Evolutionary conservation across 306 rosid genomes (phyloP).

Genomic region (Quercus engelmannii): DNA sequence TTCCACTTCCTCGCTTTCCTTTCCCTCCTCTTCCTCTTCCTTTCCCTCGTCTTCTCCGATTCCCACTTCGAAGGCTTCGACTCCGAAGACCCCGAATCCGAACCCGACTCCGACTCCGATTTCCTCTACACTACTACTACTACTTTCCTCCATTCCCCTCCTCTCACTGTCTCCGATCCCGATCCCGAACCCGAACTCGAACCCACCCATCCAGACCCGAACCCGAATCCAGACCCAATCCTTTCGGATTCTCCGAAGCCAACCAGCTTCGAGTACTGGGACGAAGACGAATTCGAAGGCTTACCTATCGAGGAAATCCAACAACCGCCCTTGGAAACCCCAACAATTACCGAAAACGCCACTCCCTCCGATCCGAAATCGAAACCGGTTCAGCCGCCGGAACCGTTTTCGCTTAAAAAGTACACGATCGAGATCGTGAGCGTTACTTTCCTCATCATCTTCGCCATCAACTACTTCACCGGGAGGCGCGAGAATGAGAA

Average conservation of each 20-base stretch:
- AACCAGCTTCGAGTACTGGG: constrained; percentile 74
- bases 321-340: constrained; percentile 10
- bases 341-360: constrained; percentile 21
- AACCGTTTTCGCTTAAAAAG: constrained; percentile 18
- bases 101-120: constrained; percentile 52
- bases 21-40: constrained; percentile 20
- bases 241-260: constrained; percentile 49
- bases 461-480: constrained; percentile 68
- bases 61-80: constrained; percentile 94
- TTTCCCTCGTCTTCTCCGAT: constrained; percentile 35
- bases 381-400: constrained; percentile 18
- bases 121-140: constrained; percentile 28
- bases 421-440: constrained; percentile 66
- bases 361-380: constrained; percentile 22
- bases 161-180: constrained; percentile 45
- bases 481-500: constrained; percentile 89
- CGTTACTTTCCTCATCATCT: constrained; percentile 57
- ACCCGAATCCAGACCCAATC: constrained; percentile 7
- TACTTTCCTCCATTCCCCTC: constrained; percentile 56
- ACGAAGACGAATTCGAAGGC: constrained; percentile 96
- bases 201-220: constrained; percentile 21
- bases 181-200: constrained; percentile 19
- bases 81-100: constrained; percentile 53
- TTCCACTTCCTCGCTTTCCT: constrained; percentile 1
- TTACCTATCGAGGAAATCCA: constrained; percentile 36